Evolutionary conservation across 192 early-diverging fungal genomes (phyloP).

Genomic region (Bifiguratus adelaidae): DNA sequence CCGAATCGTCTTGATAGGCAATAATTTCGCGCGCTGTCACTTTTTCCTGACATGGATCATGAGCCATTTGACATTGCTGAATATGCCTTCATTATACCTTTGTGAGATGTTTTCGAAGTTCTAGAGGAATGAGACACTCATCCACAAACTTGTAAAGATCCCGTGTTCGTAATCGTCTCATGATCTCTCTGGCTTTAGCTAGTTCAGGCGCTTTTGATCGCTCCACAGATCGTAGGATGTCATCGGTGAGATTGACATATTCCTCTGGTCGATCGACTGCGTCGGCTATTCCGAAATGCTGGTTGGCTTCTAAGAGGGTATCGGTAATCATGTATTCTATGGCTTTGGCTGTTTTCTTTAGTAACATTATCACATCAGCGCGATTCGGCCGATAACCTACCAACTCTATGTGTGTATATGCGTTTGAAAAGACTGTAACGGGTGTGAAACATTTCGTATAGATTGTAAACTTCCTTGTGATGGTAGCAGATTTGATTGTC

Average conservation of each 20-base stretch:
- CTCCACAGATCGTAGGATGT: conserved; percentile 66
- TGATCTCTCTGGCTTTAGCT: conserved; percentile 49
- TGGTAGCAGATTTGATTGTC: conserved; percentile 84
- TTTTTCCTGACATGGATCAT: conserved; percentile 11
- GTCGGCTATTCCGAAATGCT: conserved; percentile 43
- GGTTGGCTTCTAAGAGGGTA: conserved; percentile 74
- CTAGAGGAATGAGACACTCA: conserved; percentile 53
- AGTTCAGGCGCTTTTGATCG: conserved; percentile 49
- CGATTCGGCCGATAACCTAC: conserved; percentile 36
- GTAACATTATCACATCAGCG: background rate
- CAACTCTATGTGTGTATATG: conserved; percentile 82
- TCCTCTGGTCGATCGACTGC: conserved; percentile 49
- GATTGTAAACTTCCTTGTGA: conserved; percentile 81
- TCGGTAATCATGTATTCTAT: conserved; percentile 91
- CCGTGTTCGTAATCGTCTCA: conserved; percentile 65
- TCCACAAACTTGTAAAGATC: conserved; percentile 85
- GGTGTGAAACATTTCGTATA: conserved; percentile 80
- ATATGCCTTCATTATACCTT: conserved; percentile 27
- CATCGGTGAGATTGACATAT: conserved; percentile 76
- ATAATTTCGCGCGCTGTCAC: conserved; percentile 50
- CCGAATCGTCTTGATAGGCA: conserved; percentile 42
- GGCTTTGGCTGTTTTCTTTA: conserved; percentile 32
- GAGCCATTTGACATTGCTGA: background rate
- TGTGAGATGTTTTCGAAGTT: conserved; percentile 20
- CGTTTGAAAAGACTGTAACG: conserved; percentile 70